phyloP scores from a whole-genome alignment of 345 rosid genomes.

The Laguncularia racemosa region DNA sequence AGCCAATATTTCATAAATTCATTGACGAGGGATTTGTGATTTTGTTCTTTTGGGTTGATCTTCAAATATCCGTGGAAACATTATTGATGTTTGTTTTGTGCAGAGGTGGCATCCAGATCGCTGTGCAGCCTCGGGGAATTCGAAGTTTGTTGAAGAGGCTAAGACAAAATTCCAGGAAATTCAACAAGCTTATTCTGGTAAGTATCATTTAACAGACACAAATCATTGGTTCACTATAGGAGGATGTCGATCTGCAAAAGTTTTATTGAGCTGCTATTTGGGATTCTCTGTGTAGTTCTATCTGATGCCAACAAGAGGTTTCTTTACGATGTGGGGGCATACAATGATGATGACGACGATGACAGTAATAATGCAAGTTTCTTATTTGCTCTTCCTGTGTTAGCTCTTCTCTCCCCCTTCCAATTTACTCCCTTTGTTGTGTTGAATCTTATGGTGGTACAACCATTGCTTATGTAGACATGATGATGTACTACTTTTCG shows the following conservation, averaged over 20 bases:
- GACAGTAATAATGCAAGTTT: constrained; percentile 31
- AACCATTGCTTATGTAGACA: no score
- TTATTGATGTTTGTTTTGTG: background rate
- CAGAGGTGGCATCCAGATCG: constrained; percentile 98
- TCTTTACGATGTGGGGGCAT: constrained; percentile 73
- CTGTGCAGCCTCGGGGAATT: constrained; percentile 50
- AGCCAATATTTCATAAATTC: no score
- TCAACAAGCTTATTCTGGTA: constrained; percentile 79
- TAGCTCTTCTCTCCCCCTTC: no score
- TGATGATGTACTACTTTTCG: no score
- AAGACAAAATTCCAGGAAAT: constrained; percentile 71
- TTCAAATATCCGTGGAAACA: no score
- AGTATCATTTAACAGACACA: no score
- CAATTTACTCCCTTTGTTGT: no score
- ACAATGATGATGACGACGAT: constrained; percentile 60
- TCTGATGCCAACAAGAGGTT: constrained; percentile 75
- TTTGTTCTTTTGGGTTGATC: no score
- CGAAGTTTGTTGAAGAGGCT: constrained; percentile 59
- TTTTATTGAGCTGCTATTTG: constrained; percentile 4
- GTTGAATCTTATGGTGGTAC: no score
- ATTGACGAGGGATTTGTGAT: no score
- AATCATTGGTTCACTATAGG: constrained; percentile 7
- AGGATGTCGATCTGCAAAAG: constrained; percentile 14
- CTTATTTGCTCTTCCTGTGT: background rate
- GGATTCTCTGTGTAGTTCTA: no score